A percentile compares a stretch with the other conserved stretches of the same genome.
phyloP scores from a whole-genome alignment of 768 basidiomycete genomes.

The Coprinopsis strossmayeri region DNA sequence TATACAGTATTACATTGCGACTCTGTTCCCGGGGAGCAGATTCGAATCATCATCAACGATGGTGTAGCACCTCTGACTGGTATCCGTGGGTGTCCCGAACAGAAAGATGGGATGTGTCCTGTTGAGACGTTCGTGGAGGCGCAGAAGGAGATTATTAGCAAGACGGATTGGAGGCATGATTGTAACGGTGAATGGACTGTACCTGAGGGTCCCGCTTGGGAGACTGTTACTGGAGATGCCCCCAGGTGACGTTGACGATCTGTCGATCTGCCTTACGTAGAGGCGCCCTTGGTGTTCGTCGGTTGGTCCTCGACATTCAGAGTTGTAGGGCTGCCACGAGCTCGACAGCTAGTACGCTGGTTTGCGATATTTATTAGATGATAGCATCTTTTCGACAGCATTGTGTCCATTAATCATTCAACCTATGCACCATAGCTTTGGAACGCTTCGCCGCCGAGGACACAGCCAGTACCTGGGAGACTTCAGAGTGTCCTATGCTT shows the following conservation, averaged over 20 bases:
- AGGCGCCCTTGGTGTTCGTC: no score
- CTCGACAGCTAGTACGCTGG: no score
- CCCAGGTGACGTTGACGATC: conserved; percentile 22
- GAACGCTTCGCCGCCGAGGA: no score
- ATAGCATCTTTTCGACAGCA: no score
- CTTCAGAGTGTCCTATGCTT: no score
- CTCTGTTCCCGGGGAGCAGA: conserved; percentile 45
- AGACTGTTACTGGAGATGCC: conserved; percentile 65
- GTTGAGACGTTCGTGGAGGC: conserved; percentile 65
- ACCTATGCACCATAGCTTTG: no score
- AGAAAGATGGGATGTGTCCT: conserved; percentile 74
- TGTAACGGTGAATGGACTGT: conserved; percentile 76
- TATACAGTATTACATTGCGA: conserved; percentile 58
- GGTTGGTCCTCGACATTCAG: no score
- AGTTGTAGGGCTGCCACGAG: no score
- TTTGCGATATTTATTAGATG: no score
- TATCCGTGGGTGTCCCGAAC: conserved; percentile 64
- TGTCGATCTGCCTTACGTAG: background rate
- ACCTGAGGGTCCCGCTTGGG: conserved; percentile 60
- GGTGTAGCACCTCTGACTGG: conserved; percentile 77
- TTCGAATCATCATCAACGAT: conserved; percentile 85
- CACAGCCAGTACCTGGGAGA: no score
- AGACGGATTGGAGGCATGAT: conserved; percentile 69
- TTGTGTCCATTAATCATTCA: no score
- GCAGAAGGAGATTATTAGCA: conserved; percentile 56